Evolutionary conservation across 2,329 filamentous ascomycete genomes (phyloP), one percentile per base, ranked within the genome.

Genomic region (Pseudocercospora pini-densiflorae): DNA sequence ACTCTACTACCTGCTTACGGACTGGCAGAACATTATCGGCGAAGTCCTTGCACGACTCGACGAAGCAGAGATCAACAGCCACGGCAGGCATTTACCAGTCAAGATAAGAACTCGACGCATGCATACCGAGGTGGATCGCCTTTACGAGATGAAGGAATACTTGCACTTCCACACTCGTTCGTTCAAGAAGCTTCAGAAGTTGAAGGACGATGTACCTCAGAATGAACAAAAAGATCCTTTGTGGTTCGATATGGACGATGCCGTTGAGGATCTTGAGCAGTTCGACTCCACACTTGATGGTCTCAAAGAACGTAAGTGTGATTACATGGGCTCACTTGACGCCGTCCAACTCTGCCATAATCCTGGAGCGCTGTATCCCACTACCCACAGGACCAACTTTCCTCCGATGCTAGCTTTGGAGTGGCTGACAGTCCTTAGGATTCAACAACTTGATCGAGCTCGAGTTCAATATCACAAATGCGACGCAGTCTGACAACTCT

Each of bases 401-500:
- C n/a, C n/a, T n/a, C n/a, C n/a, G n/a, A n/a, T n/a, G n/a, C n/a
- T n/a, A n/a, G n/a, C n/a, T n/a, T n/a, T n/a, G n/a, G n/a, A 43
- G 40, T 19, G 8, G 31, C 68, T 69, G 57, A 67, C 45, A 33
- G 12, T 6, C 21, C 9, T n/a, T 36, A 72, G 69, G 71, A 40
- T 78, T 78, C 70, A 77, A 76, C 73, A 79, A 79, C 61, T 69
- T 79, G 14, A 77, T 79, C 59, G 77, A 78, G 54, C 75, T 79
- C n/a, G 77, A 79, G 54, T 79, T 79, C 74, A 79, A 79, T 67
- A 78, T 79, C 51, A 74, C 76, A 55, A 79, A 76, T 58, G 75
- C 76, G 1, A 74, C 73, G 8, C 77, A 79, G 62, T 73, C 76
- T 24, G 77, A 79, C 59, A 74, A 78, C 61, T 72, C 73, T 21